Evolutionary conservation across 2,329 filamentous ascomycete species (phyloP).

Genomic region (Scytalidium sp.): DNA sequence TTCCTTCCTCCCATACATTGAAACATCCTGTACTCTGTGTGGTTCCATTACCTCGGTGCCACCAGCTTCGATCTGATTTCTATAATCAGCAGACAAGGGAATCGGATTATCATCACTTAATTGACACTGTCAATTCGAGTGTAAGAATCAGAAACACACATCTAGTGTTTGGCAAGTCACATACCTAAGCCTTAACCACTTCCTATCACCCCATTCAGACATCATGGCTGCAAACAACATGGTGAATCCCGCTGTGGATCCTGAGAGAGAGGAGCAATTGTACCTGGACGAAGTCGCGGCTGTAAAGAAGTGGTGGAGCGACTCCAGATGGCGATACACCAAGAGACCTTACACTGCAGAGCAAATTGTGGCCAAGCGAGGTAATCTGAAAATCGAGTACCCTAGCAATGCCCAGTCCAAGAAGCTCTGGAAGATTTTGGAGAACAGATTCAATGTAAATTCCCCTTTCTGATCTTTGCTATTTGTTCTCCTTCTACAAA

Average conservation of each 20-base stretch:
- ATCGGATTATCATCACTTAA: constrained; percentile 8
- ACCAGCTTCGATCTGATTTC: too few species aligned
- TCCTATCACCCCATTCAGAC: constrained; percentile 1
- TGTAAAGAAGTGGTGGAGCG: constrained; percentile 92
- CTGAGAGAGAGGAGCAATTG: constrained; percentile 50
- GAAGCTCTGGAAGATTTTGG: constrained; percentile 91
- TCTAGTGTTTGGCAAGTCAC: too few species aligned
- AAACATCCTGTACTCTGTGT: too few species aligned
- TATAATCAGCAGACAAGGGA: too few species aligned
- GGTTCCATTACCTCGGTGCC: too few species aligned
- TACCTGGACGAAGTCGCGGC: constrained; percentile 75
- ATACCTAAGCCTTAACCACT: constrained; percentile 8
- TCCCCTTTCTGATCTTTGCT: not conserved
- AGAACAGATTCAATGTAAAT: constrained; percentile 75
- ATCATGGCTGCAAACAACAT: constrained; percentile 46
- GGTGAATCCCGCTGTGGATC: constrained; percentile 54
- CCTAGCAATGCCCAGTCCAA: constrained; percentile 85
- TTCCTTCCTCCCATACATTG: not conserved
- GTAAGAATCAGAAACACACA: constrained; percentile 4
- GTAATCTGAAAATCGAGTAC: constrained; percentile 86
- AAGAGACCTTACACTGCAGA: constrained; percentile 92
- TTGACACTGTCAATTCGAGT: constrained; percentile 4
- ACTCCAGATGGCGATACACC: constrained; percentile 89
- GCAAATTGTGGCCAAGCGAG: constrained; percentile 94
- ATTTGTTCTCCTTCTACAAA: not conserved